Evolutionary conservation across 768 basidiomycete species (phyloP), one percentile per base, ranked within the genome.

Genomic region (Boletus tomentosulus): DNA sequence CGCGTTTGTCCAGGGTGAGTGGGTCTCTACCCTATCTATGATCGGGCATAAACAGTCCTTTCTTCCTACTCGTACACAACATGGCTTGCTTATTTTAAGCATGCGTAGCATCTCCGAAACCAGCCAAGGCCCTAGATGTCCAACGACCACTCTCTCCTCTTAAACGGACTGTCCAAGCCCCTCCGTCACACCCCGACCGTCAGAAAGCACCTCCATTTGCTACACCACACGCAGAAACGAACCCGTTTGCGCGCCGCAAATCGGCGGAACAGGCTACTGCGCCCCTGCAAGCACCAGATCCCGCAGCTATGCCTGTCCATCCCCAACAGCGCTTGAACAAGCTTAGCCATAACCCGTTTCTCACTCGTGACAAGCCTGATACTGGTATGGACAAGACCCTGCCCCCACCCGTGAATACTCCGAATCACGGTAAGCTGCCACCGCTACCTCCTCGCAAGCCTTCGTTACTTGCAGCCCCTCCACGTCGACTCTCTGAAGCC

Each of bases 1-100:
- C 28, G 87, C 85, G 0, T 92, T 92, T 58, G 78, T 86, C 1
- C 89, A 92, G 75, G 84, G 89, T 88, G 59, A 55, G 80, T 50
- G 7, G 7, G 3, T 43, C 30, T 35, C n/a, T 54, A 25, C 16
- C 24, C 30, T 25, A 12, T 19, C 42, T 25, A 33, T 50, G 45
- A 39, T 54, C 33, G 6, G 16, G 13, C 11, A 41, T 51, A 39
- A 43, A 38, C 24, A 11, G 22, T 10, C 27, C 27, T 28, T 53
- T 24, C 22, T 28, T 12, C 33, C 42, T 30, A 4, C 44, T 2
- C 27, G 16, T 25, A 8, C 22, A 4, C 22, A 4, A 44, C 28
- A 9, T 10, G 12, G 15, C 6, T 44, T 48, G 38, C 60, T 66
- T 13, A 63, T 55, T 44, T 41, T 44, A 27, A 54, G 10, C 31